Evolutionary conservation across 331 rosid species (phyloP).

Genomic region (Telfairia occidentalis): DNA sequence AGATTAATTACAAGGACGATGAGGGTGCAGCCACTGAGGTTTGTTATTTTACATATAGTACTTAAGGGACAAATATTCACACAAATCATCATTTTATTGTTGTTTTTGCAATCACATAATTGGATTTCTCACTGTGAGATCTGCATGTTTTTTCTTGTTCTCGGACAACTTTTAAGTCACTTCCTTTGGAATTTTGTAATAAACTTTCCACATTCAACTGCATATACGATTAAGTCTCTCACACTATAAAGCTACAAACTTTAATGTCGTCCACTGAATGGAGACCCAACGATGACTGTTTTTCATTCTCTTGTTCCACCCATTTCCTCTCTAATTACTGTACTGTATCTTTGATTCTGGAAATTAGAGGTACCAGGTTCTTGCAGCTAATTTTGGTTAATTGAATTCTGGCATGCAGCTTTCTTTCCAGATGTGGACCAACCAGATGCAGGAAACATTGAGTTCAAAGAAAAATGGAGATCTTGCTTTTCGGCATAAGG

Average conservation of each 20-base stretch:
- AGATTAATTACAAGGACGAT: constrained; percentile 73
- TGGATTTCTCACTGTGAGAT: not conserved
- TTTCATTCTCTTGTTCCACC: not conserved
- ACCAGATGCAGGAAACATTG: constrained; percentile 84
- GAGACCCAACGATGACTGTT: not conserved
- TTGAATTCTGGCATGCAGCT: constrained; percentile 49
- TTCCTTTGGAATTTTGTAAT: not conserved
- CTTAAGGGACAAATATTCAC: not conserved
- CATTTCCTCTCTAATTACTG: not conserved
- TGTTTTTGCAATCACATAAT: not conserved
- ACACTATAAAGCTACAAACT: not conserved
- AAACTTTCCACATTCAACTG: not conserved
- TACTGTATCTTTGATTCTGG: not conserved
- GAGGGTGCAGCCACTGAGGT: constrained; percentile 94
- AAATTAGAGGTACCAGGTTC: not conserved
- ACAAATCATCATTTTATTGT: not conserved
- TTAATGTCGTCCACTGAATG: not conserved
- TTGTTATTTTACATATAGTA: constrained; percentile 15
- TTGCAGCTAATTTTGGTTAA: constrained; percentile 16
- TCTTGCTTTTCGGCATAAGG: constrained; percentile 62
- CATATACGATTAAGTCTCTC: not conserved
- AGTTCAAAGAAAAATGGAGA: constrained; percentile 88
- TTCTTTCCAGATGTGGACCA: constrained; percentile 96
- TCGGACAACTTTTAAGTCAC: not conserved
- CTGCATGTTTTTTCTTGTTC: not conserved